Evolutionary conservation across 768 basidiomycete genomes (phyloP).

Genomic region (Lentinula boryana): DNA sequence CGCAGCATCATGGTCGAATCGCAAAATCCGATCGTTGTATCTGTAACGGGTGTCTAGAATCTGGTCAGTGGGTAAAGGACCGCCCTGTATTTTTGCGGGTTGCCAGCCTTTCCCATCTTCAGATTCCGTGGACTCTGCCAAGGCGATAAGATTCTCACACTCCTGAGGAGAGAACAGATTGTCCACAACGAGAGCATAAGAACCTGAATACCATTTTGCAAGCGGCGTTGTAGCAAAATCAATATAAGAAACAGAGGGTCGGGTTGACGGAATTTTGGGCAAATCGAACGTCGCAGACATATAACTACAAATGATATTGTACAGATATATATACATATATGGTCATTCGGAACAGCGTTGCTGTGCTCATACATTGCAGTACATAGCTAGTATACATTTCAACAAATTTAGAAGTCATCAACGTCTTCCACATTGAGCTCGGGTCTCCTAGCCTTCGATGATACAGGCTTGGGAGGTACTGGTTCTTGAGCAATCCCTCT

Average conservation of each 20-base stretch:
- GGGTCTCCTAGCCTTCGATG: neutral
- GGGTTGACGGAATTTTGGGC: neutral
- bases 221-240: slow-evolving; percentile 34
- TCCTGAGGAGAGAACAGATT: slow-evolving; percentile 33
- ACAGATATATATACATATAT: neutral
- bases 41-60: slow-evolving; percentile 31
- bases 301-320: neutral
- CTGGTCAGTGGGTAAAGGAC: slow-evolving; percentile 12
- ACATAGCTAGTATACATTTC: no score
- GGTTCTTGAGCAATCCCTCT: slow-evolving; percentile 2
- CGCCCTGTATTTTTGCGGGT: slow-evolving; percentile 28
- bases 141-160: slow-evolving; percentile 30
- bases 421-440: slow-evolving; percentile 11
- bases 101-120: slow-evolving; percentile 31
- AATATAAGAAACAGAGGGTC: slow-evolving; percentile 13
- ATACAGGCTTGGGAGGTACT: slow-evolving; percentile 10
- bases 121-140: slow-evolving; percentile 25
- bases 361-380: no score
- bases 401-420: neutral
- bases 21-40: slow-evolving; percentile 32
- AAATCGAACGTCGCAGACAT: neutral
- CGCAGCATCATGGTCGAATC: slow-evolving; percentile 27
- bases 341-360: neutral
- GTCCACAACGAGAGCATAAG: slow-evolving; percentile 38
- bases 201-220: slow-evolving; percentile 23